Evolutionary conservation across 768 basidiomycete genomes (phyloP).

Genomic region (Leccinum olivaceopallidum): DNA sequence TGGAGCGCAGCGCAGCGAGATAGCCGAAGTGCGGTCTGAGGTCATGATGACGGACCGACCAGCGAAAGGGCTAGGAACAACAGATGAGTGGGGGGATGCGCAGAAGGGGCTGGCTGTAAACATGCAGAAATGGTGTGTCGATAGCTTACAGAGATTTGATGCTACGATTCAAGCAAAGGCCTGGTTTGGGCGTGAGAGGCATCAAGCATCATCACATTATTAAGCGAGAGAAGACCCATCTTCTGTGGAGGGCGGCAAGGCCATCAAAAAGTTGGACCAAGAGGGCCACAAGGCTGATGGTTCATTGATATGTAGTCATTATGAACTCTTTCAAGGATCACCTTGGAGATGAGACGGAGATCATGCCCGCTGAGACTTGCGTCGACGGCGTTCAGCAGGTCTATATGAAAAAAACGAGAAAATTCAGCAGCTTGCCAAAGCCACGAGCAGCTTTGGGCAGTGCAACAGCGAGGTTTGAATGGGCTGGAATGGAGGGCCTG

Average conservation of each 20-base stretch:
- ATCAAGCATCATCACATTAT: background rate
- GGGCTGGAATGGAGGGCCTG: background rate
- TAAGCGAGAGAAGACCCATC: conserved; percentile 15
- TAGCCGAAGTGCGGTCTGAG: conserved; percentile 2
- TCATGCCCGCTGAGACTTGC: background rate
- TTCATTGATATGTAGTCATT: background rate
- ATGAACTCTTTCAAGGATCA: background rate
- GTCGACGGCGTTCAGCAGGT: background rate
- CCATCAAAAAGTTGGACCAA: background rate
- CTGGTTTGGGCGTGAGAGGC: conserved; percentile 15
- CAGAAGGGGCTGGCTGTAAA: conserved; percentile 8
- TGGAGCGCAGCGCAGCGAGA: background rate
- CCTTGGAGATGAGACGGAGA: background rate
- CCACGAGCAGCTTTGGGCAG: background rate
- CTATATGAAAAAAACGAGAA: background rate
- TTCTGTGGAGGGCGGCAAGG: conserved; percentile 1
- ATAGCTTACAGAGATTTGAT: conserved; percentile 13
- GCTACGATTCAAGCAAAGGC: background rate
- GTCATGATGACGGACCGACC: background rate
- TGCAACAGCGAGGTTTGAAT: background rate
- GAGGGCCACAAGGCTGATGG: conserved; percentile 12
- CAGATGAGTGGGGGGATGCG: background rate
- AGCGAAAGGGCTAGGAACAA: background rate
- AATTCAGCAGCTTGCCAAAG: background rate
- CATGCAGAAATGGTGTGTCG: conserved; percentile 27